phyloP scores from a whole-genome alignment of 495 filamentous ascomycete species.

The Penicillium lividum region DNA sequence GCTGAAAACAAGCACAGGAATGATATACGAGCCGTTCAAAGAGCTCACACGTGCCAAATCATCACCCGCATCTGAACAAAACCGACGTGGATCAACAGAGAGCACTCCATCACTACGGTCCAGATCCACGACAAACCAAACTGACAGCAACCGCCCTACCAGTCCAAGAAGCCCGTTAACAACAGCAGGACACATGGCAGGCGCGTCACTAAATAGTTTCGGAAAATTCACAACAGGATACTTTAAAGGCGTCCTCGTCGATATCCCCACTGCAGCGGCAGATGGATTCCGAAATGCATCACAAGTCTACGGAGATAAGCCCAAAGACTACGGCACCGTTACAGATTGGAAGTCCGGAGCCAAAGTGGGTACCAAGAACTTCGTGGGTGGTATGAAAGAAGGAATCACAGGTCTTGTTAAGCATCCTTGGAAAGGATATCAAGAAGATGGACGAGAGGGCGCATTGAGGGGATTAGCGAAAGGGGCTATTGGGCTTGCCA shows the following conservation, averaged over 20 bases:
- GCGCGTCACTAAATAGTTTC: constrained; percentile 32
- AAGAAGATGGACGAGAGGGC: constrained; percentile 58
- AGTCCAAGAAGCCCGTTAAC: constrained; percentile 7
- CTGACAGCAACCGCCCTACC: background rate
- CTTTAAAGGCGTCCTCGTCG: constrained; percentile 48
- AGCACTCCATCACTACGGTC: background rate
- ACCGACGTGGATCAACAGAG: constrained; percentile 10
- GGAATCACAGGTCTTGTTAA: constrained; percentile 68
- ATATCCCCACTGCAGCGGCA: constrained; percentile 70
- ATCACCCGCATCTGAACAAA: background rate
- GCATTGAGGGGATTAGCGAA: constrained; percentile 67
- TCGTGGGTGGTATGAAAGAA: constrained; percentile 71
- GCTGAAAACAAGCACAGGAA: constrained; percentile 30
- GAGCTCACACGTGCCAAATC: constrained; percentile 22
- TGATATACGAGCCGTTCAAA: constrained; percentile 38
- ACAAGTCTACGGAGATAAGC: constrained; percentile 67
- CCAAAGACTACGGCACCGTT: constrained; percentile 37
- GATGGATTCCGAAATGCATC: constrained; percentile 86
- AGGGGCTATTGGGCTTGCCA: constrained; percentile 70
- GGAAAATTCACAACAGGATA: constrained; percentile 33
- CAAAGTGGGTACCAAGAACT: constrained; percentile 51
- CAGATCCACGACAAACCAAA: background rate
- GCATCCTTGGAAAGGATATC: constrained; percentile 64
- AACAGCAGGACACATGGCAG: constrained; percentile 28
- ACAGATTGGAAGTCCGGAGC: constrained; percentile 39